Base-by-base conservation (phyloP, 2,329 filamentous ascomycete species). In the Trichothecium sympodiale region DNA sequence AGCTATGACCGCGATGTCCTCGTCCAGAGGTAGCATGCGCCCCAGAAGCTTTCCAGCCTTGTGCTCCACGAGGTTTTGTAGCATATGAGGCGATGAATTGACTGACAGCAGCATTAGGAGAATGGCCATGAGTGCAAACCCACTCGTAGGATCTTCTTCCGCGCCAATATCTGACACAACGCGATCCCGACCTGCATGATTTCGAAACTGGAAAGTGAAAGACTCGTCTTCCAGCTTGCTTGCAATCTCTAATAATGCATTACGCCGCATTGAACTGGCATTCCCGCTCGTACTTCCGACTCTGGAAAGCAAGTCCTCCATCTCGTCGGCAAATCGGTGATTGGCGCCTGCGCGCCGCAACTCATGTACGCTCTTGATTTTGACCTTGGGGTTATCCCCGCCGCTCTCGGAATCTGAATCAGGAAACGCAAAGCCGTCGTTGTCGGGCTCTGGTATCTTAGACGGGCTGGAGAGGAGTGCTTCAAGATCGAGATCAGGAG, bases 151-250 rank as follows among this genome's bases (percentile, higher is more conserved):
- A 50, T 87, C 81, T 2, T 65, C 57, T 47, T 80, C 74, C 33
- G 65, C 62, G 1, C 65, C 67, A 8, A 83, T 63, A 29, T 73
- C 70, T 31, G 71, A 65, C 35, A 86, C 71, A 13, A 95, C 64
- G 20, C 71, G 72, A 36, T 77, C 70, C 41, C 85, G 82, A 38
- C 82, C 74, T 6, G 77, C 75, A 44, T 85, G 79, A 41, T 87
- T 79, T 15, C 82, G 69, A 47, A 94, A 87, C 41, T 83, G 78
- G 14, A 67, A 65, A 18, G 74, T 62, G 46, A 83, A 87, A 1
- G 64, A 64, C 46, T 77, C 77, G 34, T 79, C 63, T 33, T 70
- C 67, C 29, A 80, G 61, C 46, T 74, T 77, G 31, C 68, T 63
- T 2, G 69, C 69, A 29, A 81, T 53, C 42, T 81, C 76, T 4